Base-by-base conservation (phyloP, 257 asterid species). In the Nicotiana benthamiana region DNA sequence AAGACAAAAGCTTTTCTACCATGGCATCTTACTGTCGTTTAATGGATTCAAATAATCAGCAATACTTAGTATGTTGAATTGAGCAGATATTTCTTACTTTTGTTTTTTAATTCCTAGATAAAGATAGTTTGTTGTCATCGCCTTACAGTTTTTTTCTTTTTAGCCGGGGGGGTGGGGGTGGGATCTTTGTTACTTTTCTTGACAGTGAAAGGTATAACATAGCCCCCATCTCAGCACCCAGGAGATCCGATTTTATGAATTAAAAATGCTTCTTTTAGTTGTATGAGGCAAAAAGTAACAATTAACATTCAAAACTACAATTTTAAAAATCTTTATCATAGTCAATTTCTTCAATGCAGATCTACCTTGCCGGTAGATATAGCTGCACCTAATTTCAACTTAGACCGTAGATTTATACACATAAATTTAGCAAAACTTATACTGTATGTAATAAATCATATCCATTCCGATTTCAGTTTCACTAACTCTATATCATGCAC, bases 1-100 rank as follows among this genome's bases (percentile, higher is more conserved):
- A 82, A 86, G 91, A 91, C 94, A 90, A 89, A 83, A 24, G 64
- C 72, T 80, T 15, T 85, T 76, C 57, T 80, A 28, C 79, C 32
- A 59, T 64, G 75, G 24, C 18, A 77, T 62, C 75, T 83, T 74
- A 57, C 32, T 77, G 76, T 66, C 36, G 28, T 59, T 64, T 26
- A 27, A 75, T 68, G 75, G 63, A 48, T 79, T 48, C 78, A 72
- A 72, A 72, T 12, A 24, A 20, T 51, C 18, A 46, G 36, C 15
- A 72, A 10, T 10, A 51, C 13, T 22, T 70, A 43, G 32, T 0
- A 2, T 0, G 4, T 2, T 30, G 4, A 30, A 30, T 2, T 30
- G 32, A 30, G 32, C 32, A 28, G 4, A 30, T 46, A 24, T 57
- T 46, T 72, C 40, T 46, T 15, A 46, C 40, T 46, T 24, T 9